A percentile compares a stretch with the other conserved stretches of the same genome.
phyloP scores from a whole-genome alignment of 208 protist species.

The Trypanosoma mega region DNA sequence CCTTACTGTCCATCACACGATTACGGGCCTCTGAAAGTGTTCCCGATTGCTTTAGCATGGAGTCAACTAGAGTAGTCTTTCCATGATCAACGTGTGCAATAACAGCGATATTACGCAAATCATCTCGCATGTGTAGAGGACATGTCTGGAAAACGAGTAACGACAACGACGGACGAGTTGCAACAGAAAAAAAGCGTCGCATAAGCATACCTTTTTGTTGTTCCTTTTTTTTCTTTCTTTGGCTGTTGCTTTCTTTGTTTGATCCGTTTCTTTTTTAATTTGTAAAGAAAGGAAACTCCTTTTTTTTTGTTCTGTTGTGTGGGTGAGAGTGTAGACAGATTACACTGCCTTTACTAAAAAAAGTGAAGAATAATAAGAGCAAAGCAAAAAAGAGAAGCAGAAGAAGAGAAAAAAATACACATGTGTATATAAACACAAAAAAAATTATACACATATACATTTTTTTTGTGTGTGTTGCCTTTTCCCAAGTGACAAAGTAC shows the following conservation, averaged over 20 bases:
- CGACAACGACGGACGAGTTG: no score
- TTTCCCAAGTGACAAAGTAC: no score
- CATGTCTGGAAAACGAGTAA: conserved; percentile 23
- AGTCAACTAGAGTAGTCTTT: conserved; percentile 97
- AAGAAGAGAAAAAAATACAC: not conserved
- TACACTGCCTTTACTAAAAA: not conserved
- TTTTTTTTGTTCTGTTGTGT: no score
- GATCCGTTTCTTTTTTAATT: no score
- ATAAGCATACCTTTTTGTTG: conserved; percentile 3
- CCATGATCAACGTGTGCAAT: conserved; percentile 98
- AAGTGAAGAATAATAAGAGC: not conserved
- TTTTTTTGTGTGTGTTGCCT: no score
- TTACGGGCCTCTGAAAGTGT: conserved; percentile 82
- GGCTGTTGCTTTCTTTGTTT: no score
- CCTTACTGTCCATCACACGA: conserved; percentile 97
- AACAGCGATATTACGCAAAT: conserved; percentile 95
- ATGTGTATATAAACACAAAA: conserved; percentile 4
- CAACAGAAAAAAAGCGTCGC: conserved; percentile 9
- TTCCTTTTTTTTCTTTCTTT: no score
- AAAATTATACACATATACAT: no score
- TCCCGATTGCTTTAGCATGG: conserved; percentile 92
- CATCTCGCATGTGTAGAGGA: conserved; percentile 52
- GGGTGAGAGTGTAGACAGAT: not conserved
- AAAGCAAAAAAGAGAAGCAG: not conserved
- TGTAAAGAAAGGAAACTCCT: no score